Evolutionary conservation across 306 rosid genomes (phyloP).

Genomic region (Prunus davidiana): DNA sequence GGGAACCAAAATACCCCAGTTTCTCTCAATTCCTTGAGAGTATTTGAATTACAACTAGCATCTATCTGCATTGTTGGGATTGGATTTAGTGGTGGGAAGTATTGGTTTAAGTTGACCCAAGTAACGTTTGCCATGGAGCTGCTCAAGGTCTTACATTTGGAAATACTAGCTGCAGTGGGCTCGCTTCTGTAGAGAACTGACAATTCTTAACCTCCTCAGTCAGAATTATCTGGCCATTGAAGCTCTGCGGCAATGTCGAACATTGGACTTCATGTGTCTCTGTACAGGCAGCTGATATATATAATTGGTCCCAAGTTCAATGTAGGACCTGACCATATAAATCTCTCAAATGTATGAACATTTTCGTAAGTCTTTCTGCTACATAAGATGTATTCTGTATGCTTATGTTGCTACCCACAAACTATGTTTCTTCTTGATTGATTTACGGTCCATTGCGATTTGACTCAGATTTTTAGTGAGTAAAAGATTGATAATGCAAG

Average conservation of each 20-base stretch:
- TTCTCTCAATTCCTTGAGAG: conserved; percentile 68
- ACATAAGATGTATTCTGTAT: neutral
- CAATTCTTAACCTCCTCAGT: neutral
- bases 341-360: neutral
- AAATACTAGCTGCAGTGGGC: neutral
- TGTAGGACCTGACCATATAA: neutral
- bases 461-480: neutral
- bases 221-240: neutral
- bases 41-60: conserved; percentile 25
- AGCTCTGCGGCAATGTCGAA: neutral
- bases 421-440: neutral
- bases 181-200: conserved; percentile 5
- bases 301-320: neutral
- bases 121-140: conserved; percentile 7
- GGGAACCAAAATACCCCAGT: conserved; percentile 92
- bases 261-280: neutral
- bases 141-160: neutral
- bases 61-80: neutral
- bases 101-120: neutral
- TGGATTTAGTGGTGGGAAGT: neutral
- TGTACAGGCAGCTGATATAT: conserved; percentile 6
- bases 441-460: too few species aligned
- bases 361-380: neutral
- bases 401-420: neutral
- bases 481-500: too few species aligned